phyloP scores from a whole-genome alignment of 495 filamentous ascomycete genomes.

The Letharia columbiana region DNA sequence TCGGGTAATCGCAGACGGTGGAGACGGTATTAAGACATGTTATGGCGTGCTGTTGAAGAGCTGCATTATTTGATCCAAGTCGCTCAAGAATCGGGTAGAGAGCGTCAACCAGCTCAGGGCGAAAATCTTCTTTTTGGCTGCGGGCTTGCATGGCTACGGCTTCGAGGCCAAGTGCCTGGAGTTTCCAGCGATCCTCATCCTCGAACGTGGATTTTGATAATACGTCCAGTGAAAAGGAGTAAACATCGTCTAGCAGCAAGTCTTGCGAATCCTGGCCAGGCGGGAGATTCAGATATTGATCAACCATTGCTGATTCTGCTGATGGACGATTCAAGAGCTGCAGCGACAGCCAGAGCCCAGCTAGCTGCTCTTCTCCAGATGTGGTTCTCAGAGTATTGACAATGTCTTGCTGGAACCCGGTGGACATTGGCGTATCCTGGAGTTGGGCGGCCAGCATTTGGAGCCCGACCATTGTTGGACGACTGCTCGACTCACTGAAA shows the following conservation, averaged over 20 bases:
- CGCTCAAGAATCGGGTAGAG: conserved; percentile 83
- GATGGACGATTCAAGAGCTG: conserved; percentile 52
- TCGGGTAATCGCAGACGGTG: conserved; percentile 61
- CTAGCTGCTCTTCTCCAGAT: conserved; percentile 48
- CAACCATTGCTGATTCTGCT: conserved; percentile 43
- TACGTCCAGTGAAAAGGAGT: conserved; percentile 61
- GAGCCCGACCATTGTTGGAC: conserved; percentile 47
- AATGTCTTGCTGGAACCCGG: conserved; percentile 45
- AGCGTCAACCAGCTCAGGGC: conserved; percentile 79
- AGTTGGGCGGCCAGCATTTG: conserved; percentile 37
- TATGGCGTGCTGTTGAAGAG: conserved; percentile 73
- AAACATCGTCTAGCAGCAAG: conserved; percentile 65
- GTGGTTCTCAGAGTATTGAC: conserved; percentile 49
- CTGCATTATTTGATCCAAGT: conserved; percentile 61
- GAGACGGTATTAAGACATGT: conserved; percentile 74
- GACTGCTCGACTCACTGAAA: conserved; percentile 56
- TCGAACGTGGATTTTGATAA: conserved; percentile 44
- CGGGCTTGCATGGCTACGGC: conserved; percentile 62
- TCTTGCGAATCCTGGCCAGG: conserved; percentile 41
- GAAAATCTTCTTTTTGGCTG: conserved; percentile 59
- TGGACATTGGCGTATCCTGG: conserved; percentile 23
- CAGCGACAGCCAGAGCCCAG: conserved; percentile 76
- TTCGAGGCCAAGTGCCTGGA: conserved; percentile 64
- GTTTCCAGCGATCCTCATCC: conserved; percentile 56
- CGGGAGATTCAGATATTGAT: conserved; percentile 55